phyloP scores from a whole-genome alignment of 768 basidiomycete genomes.

The Mycena chlorophos region DNA sequence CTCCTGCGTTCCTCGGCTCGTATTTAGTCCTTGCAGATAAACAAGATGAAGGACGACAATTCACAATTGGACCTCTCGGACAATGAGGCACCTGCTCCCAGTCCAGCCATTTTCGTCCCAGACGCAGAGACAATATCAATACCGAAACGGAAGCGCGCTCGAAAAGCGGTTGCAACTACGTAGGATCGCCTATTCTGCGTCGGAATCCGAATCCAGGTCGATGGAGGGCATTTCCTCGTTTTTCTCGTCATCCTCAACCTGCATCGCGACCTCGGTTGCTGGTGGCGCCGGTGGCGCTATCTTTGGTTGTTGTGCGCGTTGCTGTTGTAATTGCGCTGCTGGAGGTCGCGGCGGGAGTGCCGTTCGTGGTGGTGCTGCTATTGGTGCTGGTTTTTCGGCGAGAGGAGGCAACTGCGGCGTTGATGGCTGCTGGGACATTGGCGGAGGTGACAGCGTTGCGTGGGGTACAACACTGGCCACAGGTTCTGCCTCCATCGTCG shows the following conservation, averaged over 20 bases:
- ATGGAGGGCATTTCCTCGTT: constrained; percentile 78
- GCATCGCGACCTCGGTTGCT: constrained; percentile 2
- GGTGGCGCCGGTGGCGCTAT: neutral
- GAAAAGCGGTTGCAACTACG: constrained; percentile 17
- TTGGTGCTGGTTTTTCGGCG: constrained; percentile 2
- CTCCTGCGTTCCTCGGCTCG: neutral
- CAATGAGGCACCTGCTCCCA: too few relatives aligned
- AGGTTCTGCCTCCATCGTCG: neutral
- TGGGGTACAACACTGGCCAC: too few relatives aligned
- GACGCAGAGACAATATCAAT: constrained; percentile 15
- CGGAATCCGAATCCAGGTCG: constrained; percentile 79
- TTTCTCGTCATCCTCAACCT: constrained; percentile 47
- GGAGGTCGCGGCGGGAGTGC: neutral
- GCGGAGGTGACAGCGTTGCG: too few relatives aligned
- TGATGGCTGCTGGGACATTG: neutral
- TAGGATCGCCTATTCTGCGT: constrained; percentile 43
- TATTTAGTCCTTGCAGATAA: constrained; percentile 6
- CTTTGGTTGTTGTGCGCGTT: neutral
- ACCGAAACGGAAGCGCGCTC: constrained; percentile 29
- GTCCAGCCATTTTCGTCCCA: constrained; percentile 25
- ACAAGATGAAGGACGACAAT: constrained; percentile 10
- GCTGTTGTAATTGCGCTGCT: neutral
- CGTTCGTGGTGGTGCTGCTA: neutral
- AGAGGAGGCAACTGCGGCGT: neutral
- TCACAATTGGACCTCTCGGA: constrained; percentile 34